Conservation (phyloP, 2,329 filamentous ascomycete species). For the Trichoderma atrobrunneum region DNA sequence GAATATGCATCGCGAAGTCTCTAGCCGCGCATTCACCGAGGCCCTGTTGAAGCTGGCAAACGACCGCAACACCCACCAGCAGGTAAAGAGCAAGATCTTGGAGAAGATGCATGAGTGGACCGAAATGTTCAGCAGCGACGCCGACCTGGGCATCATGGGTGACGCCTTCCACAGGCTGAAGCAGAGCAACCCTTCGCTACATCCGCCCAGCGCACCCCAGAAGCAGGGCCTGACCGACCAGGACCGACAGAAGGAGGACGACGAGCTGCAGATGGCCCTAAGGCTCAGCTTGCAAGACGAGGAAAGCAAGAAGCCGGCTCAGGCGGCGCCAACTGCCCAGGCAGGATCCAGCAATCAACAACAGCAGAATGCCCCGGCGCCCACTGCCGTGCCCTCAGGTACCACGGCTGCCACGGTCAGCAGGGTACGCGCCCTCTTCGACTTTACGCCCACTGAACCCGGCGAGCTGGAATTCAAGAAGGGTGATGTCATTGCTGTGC, state of each 20-base stretch:
- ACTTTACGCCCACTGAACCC: constrained; percentile 90
- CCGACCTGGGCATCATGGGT: constrained; percentile 95
- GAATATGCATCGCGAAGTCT: constrained; percentile 82
- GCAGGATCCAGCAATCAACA: constrained; percentile 37
- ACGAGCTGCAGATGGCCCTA: constrained; percentile 94
- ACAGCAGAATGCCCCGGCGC: constrained; percentile 38
- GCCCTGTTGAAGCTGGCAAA: constrained; percentile 84
- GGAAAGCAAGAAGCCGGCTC: constrained; percentile 53
- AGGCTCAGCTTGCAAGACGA: constrained; percentile 92
- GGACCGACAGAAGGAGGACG: constrained; percentile 92
- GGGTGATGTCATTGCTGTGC: constrained; percentile 92
- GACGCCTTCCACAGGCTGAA: constrained; percentile 89
- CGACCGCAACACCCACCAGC: constrained; percentile 92
- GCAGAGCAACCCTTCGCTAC: constrained; percentile 78
- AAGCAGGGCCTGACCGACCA: constrained; percentile 88
- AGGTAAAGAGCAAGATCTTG: constrained; percentile 95
- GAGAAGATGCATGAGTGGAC: constrained; percentile 97
- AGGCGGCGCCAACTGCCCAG: constrained; percentile 31
- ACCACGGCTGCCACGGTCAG: constrained; percentile 97
- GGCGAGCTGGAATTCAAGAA: constrained; percentile 96
- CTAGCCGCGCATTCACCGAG: constrained; percentile 91
- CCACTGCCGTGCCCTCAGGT: constrained; percentile 66
- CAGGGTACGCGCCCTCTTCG: constrained; percentile 86
- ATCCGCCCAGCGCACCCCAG: constrained; percentile 86
- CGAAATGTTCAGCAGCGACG: constrained; percentile 86